phyloP scores from a whole-genome alignment of 176 grass and related monocot species.

The Tillandsia fasciculata region DNA sequence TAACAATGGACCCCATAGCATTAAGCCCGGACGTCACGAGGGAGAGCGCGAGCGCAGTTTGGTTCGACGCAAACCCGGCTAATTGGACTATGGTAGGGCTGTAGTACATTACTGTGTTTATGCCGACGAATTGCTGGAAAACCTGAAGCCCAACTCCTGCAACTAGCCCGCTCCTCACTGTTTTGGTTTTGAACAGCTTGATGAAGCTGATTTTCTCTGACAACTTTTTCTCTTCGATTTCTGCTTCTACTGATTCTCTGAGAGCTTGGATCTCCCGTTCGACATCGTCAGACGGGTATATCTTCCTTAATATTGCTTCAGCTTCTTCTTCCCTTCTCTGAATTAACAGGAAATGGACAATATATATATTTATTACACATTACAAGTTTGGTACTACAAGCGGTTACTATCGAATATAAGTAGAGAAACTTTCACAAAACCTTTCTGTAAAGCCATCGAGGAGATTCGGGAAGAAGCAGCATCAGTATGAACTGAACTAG shows the following conservation, averaged over 20 bases:
- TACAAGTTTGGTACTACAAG: too few relatives aligned
- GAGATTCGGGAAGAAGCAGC: slow-evolving; percentile 67
- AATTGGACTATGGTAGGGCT: slow-evolving; percentile 74
- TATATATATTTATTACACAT: too few relatives aligned
- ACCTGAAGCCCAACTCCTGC: slow-evolving; percentile 70
- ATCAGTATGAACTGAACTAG: slow-evolving; percentile 60
- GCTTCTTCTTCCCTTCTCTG: slow-evolving; percentile 56
- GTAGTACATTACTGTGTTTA: slow-evolving; percentile 98
- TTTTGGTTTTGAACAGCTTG: slow-evolving; percentile 28
- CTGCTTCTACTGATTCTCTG: slow-evolving; percentile 58
- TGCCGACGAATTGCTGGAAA: slow-evolving; percentile 88
- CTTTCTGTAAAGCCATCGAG: slow-evolving; percentile 75
- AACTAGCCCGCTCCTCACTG: slow-evolving; percentile 42
- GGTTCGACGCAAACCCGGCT: slow-evolving; percentile 78
- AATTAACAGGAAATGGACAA: background rate
- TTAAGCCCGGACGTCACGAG: slow-evolving; percentile 77
- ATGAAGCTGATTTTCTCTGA: slow-evolving; percentile 34
- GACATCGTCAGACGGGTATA: slow-evolving; percentile 42
- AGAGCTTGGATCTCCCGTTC: slow-evolving; percentile 56
- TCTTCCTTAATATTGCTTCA: slow-evolving; percentile 39
- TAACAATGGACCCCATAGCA: slow-evolving; percentile 69
- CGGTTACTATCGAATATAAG: background rate
- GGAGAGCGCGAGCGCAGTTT: slow-evolving; percentile 61
- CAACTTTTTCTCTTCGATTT: slow-evolving; percentile 29
- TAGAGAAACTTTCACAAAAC: slow-evolving; percentile 4